phyloP scores from a whole-genome alignment of 1,139 yeast species.

The Geotrichum aggregatum region DNA sequence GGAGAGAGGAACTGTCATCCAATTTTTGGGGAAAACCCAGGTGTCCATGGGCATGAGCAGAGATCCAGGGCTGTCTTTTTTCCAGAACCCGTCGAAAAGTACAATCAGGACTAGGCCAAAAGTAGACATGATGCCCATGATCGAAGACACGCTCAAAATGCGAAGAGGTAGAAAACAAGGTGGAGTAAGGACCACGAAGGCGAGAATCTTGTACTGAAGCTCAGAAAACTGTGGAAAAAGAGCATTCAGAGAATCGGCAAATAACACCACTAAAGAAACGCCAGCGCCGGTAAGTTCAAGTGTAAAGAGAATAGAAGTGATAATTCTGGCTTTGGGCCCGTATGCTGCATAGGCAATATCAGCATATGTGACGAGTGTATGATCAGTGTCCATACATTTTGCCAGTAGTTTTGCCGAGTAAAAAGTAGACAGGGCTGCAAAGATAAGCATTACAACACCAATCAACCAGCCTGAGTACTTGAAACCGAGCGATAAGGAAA shows the following conservation, averaged over 20 bases:
- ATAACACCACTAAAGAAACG: slow-evolving; percentile 68
- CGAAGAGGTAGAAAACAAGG: slow-evolving; percentile 66
- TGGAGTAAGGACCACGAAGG: slow-evolving; percentile 58
- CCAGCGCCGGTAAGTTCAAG: slow-evolving; percentile 76
- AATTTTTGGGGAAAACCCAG: slow-evolving; percentile 48
- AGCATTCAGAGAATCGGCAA: slow-evolving; percentile 77
- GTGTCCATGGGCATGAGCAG: slow-evolving; percentile 49
- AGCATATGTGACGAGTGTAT: slow-evolving; percentile 78
- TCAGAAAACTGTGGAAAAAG: slow-evolving; percentile 53
- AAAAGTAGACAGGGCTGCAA: slow-evolving; percentile 60
- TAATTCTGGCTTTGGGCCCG: slow-evolving; percentile 54
- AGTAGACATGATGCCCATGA: slow-evolving; percentile 72
- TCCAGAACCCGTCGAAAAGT: slow-evolving; percentile 59
- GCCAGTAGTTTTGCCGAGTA: slow-evolving; percentile 66
- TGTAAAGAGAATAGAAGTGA: slow-evolving; percentile 68
- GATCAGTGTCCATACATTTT: slow-evolving; percentile 66
- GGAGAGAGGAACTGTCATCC: slow-evolving; percentile 51
- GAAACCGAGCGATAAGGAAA: slow-evolving; percentile 79
- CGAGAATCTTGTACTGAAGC: slow-evolving; percentile 53
- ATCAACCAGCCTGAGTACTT: slow-evolving; percentile 74
- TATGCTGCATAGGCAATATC: slow-evolving; percentile 79
- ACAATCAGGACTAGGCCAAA: slow-evolving; percentile 57
- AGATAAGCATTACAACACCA: slow-evolving; percentile 53
- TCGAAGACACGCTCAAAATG: slow-evolving; percentile 63
- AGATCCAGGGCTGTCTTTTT: slow-evolving; percentile 60